phyloP scores from a whole-genome alignment of 2,329 filamentous ascomycete genomes.

The Fusarium xyrophilum region DNA sequence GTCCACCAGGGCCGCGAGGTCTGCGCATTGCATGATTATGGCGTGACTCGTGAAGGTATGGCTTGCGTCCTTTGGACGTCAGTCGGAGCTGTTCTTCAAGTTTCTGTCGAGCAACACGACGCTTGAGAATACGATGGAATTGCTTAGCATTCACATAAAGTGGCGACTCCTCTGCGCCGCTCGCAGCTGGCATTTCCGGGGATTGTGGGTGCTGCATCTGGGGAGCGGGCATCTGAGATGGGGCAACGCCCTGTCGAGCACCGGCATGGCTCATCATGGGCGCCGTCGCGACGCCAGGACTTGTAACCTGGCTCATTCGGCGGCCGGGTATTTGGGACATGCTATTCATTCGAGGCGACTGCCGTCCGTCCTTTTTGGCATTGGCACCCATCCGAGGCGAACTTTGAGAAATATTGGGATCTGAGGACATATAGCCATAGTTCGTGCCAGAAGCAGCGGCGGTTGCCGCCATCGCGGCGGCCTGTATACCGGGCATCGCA shows the following conservation, averaged over 20 bases:
- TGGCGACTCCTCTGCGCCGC: constrained; percentile 84
- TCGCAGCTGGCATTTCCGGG: constrained; percentile 76
- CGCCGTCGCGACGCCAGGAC: constrained; percentile 75
- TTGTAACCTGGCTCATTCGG: constrained; percentile 79
- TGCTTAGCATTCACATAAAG: constrained; percentile 99
- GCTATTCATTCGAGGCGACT: constrained; percentile 77
- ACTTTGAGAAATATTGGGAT: constrained; percentile 70
- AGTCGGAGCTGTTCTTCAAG: constrained; percentile 90
- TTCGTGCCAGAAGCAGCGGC: constrained; percentile 86
- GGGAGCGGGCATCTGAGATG: constrained; percentile 66
- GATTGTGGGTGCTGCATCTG: constrained; percentile 76
- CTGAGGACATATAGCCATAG: constrained; percentile 75
- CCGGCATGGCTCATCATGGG: constrained; percentile 76
- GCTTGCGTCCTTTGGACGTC: constrained; percentile 94
- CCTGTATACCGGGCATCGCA: constrained; percentile 81
- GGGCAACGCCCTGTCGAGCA: constrained; percentile 57
- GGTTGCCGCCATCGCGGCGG: constrained; percentile 89
- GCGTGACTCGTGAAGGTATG: constrained; percentile 94
- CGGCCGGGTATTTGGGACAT: constrained; percentile 66
- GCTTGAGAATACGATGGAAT: constrained; percentile 95
- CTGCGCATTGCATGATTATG: constrained; percentile 98
- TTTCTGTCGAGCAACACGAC: constrained; percentile 89
- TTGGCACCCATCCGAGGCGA: constrained; percentile 82
- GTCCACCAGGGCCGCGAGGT: constrained; percentile 89
- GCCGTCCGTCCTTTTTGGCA: constrained; percentile 72